Conservation (phyloP, 202 grass and related monocot species). For the Panicum hallii region DNA sequence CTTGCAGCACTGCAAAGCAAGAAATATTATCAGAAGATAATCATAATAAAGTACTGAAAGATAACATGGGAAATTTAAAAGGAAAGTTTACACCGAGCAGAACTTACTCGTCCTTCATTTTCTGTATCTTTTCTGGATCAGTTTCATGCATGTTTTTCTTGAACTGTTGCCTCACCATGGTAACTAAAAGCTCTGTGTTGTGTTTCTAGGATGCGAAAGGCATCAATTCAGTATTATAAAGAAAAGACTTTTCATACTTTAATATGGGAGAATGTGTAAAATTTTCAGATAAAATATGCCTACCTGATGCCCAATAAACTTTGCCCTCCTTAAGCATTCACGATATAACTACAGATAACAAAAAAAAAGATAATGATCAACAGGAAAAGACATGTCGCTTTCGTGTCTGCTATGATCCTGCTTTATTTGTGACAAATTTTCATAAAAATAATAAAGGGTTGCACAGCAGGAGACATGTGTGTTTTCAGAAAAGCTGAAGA, state of each 20-base stretch:
- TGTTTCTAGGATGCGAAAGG: slow-evolving; percentile 71
- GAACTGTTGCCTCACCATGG: slow-evolving; percentile 95
- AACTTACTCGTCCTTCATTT: slow-evolving; percentile 94
- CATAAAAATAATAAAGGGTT: slow-evolving; percentile 24
- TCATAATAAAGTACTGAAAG: slow-evolving; percentile 24
- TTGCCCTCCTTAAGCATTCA: slow-evolving; percentile 89
- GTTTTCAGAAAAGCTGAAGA: slow-evolving; percentile 26
- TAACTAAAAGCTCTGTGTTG: slow-evolving; percentile 81
- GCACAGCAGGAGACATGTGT: neutral
- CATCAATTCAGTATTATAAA: slow-evolving; percentile 25
- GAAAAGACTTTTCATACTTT: neutral
- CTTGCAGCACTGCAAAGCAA: slow-evolving; percentile 80
- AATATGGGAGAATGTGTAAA: neutral
- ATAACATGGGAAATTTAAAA: slow-evolving; percentile 31
- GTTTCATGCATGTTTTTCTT: slow-evolving; percentile 97
- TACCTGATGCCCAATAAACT: slow-evolving; percentile 90
- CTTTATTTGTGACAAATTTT: neutral
- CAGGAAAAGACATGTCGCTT: neutral
- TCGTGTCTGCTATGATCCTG: neutral
- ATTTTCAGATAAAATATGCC: slow-evolving; percentile 2
- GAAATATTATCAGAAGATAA: slow-evolving; percentile 44
- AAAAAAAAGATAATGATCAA: slow-evolving; percentile 38
- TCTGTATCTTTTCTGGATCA: slow-evolving; percentile 95
- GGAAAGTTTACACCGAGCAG: neutral
- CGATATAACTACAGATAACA: slow-evolving; percentile 75